Conservation (phyloP, 2,329 filamentous ascomycete genomes). For the Colletotrichum sp. region DNA sequence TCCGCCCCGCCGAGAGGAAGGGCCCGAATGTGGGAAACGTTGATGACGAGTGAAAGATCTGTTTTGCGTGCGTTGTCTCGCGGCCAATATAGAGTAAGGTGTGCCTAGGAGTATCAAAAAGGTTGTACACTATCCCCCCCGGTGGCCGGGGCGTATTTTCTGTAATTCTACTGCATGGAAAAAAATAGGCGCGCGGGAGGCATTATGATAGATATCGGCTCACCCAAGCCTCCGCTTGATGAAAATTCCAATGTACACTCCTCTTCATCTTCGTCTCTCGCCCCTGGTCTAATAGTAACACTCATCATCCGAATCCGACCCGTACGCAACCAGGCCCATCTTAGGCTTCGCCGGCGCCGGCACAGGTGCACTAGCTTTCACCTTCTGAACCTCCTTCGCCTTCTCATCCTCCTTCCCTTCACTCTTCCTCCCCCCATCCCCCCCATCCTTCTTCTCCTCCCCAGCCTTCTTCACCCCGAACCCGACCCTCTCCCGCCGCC, state of each 20-base stretch:
- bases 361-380: background rate
- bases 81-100: background rate
- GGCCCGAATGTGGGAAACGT: conserved; percentile 45
- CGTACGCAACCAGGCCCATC: conserved; percentile 58
- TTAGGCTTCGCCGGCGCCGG: conserved; percentile 28
- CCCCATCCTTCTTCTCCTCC: conserved; percentile 30
- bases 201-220: background rate
- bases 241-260: conserved; percentile 14
- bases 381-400: conserved; percentile 9
- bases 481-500: conserved; percentile 43
- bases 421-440: conserved; percentile 38
- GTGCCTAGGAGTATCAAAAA: background rate
- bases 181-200: background rate
- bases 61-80: background rate
- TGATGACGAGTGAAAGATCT: conserved; percentile 27
- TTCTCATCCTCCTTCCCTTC: conserved; percentile 11
- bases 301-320: conserved; percentile 56
- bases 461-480: conserved; percentile 31
- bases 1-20: conserved; percentile 41
- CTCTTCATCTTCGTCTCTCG: background rate
- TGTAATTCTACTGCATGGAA: conserved; percentile 18
- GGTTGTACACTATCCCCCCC: background rate
- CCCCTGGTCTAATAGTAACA: background rate
- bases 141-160: background rate
- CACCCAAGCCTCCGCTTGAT: background rate